A percentile compares a stretch with the other conserved stretches of the same genome.
phyloP scores from a whole-genome alignment of 371 early-diverging fungal species.

The Mucor velutinosus region DNA sequence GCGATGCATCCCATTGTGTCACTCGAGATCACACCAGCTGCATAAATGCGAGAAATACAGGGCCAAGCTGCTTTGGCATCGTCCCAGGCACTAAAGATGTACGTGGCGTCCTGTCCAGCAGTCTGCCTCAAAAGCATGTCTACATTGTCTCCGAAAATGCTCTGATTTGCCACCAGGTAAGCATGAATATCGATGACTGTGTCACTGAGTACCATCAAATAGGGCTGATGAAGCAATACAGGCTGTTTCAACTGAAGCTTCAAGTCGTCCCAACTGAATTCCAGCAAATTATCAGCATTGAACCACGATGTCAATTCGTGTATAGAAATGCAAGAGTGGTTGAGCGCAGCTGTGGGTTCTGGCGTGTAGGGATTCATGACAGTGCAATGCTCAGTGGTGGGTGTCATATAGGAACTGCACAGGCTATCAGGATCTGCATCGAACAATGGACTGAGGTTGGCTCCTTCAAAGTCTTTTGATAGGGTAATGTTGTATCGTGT shows the following conservation, averaged over 20 bases:
- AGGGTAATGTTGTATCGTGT: constrained; percentile 2
- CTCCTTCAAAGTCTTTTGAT: constrained; percentile 7
- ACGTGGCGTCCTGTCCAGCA: constrained; percentile 69
- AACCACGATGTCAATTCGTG: background rate
- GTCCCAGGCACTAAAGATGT: constrained; percentile 58
- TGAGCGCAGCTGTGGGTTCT: background rate
- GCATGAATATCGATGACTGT: constrained; percentile 6
- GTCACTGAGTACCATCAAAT: constrained; percentile 8
- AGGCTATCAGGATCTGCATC: background rate
- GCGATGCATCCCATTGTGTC: constrained; percentile 87
- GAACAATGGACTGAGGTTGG: constrained; percentile 10
- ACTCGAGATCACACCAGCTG: constrained; percentile 79
- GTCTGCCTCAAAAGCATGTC: constrained; percentile 30
- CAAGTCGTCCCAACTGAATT: constrained; percentile 7
- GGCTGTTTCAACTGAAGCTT: background rate
- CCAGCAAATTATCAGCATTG: background rate
- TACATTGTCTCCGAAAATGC: constrained; percentile 19
- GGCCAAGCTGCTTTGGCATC: constrained; percentile 51
- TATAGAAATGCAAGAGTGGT: constrained; percentile 1
- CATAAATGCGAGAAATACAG: constrained; percentile 67
- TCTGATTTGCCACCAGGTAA: background rate
- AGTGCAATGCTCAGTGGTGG: background rate
- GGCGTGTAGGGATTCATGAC: background rate
- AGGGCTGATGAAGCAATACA: background rate
- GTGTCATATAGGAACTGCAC: background rate